A percentile compares a stretch with the other conserved stretches of the same genome.
These are phyloP conservation scores for Pseudogymnoascus sp. DNA, from an alignment of 2,329 filamentous ascomycete species.

Conservation along the genomic window DNA sequence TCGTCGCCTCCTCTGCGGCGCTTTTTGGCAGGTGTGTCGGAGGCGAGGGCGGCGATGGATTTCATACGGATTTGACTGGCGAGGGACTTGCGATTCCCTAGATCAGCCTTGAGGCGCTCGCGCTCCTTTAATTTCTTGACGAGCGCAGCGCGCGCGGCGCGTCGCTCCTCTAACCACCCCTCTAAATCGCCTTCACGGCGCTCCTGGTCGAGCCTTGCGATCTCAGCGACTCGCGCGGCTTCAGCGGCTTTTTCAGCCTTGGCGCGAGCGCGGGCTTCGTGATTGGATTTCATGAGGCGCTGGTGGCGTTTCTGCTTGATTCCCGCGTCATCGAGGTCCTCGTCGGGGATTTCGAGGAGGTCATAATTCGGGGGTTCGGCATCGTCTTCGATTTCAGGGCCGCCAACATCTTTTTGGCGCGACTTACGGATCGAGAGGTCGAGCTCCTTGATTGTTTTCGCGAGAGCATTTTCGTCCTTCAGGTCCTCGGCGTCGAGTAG, in stretches of 20 bases:
- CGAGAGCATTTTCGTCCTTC: conserved; percentile 80
- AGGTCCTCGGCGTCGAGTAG: conserved; percentile 85
- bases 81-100: conserved; percentile 92
- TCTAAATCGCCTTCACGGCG: conserved; percentile 77
- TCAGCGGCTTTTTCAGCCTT: conserved; percentile 95
- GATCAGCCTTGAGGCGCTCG: conserved; percentile 84
- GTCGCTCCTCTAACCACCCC: conserved; percentile 75
- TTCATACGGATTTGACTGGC: conserved; percentile 98
- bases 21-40: conserved; percentile 78
- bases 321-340: conserved; percentile 83
- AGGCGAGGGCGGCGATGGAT: conserved; percentile 88
- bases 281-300: conserved; percentile 84
- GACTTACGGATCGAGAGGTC: conserved; percentile 86
- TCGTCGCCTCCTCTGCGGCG: conserved; percentile 81
- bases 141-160: conserved; percentile 59
- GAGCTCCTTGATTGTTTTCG: conserved; percentile 76
- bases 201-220: conserved; percentile 75
- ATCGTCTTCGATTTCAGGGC: conserved; percentile 68
- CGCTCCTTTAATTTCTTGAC: conserved; percentile 86
- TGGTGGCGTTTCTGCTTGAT: conserved; percentile 91
- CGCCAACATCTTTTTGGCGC: conserved; percentile 82
- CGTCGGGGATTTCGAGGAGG: conserved; percentile 80
- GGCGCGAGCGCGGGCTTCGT: conserved; percentile 85
- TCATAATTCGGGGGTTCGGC: conserved; percentile 77
- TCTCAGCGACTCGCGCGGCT: conserved; percentile 73